These are phyloP conservation scores for Coemansia sp. DNA, from an alignment of 192 early-diverging fungal genomes.

Conservation along the genomic window DNA sequence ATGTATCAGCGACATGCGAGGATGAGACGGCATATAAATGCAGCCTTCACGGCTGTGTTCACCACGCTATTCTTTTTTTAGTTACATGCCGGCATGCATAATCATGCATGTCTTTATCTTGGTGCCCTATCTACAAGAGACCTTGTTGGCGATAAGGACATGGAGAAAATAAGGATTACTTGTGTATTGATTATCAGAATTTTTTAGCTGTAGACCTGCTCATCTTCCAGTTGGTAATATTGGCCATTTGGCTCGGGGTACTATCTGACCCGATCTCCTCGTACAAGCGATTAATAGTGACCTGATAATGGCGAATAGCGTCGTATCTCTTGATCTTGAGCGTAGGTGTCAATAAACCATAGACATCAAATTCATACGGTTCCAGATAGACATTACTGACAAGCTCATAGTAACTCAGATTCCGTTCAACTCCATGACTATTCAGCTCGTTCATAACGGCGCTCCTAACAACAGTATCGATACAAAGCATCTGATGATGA, in stretches of 20 bases:
- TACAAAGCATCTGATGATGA: slow-evolving; percentile 66
- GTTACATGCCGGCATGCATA: no score
- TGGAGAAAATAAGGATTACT: not conserved
- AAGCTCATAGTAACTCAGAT: slow-evolving; percentile 71
- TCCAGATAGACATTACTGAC: slow-evolving; percentile 71
- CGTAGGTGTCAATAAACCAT: slow-evolving; percentile 82
- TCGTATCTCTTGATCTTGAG: slow-evolving; percentile 66
- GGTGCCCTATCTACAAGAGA: no score
- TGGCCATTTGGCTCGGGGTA: slow-evolving; percentile 49
- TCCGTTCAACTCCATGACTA: slow-evolving; percentile 62
- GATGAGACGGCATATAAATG: no score
- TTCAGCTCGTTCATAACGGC: slow-evolving; percentile 62
- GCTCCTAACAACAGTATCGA: slow-evolving; percentile 60
- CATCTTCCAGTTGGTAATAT: slow-evolving; percentile 46
- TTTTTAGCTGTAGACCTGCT: slow-evolving; percentile 27
- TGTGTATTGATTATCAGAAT: slow-evolving; percentile 2
- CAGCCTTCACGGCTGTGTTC: no score
- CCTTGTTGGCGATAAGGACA: no score
- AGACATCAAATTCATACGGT: slow-evolving; percentile 71
- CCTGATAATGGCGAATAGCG: slow-evolving; percentile 57
- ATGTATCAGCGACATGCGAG: no score
- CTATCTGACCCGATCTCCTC: slow-evolving; percentile 54
- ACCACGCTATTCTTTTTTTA: no score
- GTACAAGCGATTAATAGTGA: slow-evolving; percentile 64
- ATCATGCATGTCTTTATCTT: no score